These are phyloP conservation scores for Balakata baccata DNA, from an alignment of 345 rosid genomes.

Conservation along the genomic window DNA sequence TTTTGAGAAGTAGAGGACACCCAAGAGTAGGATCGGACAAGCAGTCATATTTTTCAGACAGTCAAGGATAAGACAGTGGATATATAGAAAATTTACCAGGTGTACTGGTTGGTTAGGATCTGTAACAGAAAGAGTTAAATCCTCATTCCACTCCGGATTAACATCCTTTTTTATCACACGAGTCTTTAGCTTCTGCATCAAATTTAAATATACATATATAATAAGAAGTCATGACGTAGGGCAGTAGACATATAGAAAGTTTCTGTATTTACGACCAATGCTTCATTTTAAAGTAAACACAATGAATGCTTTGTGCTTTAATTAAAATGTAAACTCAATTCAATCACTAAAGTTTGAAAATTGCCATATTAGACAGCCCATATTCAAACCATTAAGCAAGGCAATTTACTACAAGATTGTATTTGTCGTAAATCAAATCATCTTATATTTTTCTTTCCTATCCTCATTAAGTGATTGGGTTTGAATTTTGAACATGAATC, in stretches of 20 bases:
- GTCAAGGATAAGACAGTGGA: background rate
- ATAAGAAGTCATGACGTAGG: background rate
- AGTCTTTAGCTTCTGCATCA: constrained; percentile 70
- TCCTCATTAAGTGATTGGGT: too few relatives aligned
- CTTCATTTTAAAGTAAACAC: background rate
- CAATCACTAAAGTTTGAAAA: too few relatives aligned
- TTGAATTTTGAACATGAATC: too few relatives aligned
- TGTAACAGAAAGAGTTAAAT: constrained; percentile 61
- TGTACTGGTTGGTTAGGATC: background rate
- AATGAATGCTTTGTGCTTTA: background rate
- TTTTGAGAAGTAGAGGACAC: too few relatives aligned
- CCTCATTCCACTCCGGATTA: constrained; percentile 86
- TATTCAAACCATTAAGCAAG: too few relatives aligned
- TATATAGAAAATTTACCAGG: background rate
- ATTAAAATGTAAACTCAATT: background rate
- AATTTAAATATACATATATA: background rate
- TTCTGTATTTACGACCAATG: background rate
- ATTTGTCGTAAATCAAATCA: too few relatives aligned
- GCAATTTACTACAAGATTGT: too few relatives aligned
- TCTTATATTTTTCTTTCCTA: too few relatives aligned
- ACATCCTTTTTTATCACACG: constrained; percentile 52
- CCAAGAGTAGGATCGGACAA: background rate
- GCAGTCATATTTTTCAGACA: background rate
- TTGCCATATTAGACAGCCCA: too few relatives aligned
- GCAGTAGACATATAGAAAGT: background rate